These are phyloP conservation scores for Uromyces viciae-fabae DNA, from an alignment of 1,284 basidiomycete species.

Conservation along the genomic window DNA sequence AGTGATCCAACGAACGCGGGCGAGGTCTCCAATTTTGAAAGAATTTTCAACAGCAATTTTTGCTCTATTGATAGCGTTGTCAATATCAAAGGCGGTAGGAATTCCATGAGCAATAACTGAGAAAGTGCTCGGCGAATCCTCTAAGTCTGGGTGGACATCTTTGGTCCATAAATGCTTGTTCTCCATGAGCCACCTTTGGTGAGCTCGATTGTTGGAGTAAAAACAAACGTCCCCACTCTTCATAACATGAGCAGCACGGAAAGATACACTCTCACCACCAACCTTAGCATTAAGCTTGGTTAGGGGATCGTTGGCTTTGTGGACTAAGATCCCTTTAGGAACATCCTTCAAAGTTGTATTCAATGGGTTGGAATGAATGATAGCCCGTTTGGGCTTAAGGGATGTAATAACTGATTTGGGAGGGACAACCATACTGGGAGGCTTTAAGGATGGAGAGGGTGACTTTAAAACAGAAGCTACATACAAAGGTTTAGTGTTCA, in stretches of 20 bases:
- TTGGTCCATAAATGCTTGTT: not conserved
- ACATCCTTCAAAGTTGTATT: not conserved
- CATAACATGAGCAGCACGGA: not conserved
- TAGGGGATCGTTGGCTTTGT: too few species aligned
- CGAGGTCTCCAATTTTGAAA: not conserved
- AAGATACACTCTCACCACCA: not conserved
- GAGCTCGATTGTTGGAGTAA: not conserved
- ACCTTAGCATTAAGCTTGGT: not conserved
- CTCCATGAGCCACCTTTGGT: not conserved
- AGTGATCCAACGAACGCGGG: not conserved
- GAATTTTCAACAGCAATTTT: not conserved
- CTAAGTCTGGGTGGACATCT: not conserved
- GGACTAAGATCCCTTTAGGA: not conserved
- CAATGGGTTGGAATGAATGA: not conserved
- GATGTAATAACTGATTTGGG: not conserved
- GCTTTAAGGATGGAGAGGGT: not conserved
- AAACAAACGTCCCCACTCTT: not conserved
- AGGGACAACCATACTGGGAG: not conserved
- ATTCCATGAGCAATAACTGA: conserved; percentile 2
- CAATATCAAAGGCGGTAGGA: not conserved
- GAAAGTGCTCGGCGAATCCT: not conserved
- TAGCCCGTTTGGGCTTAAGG: not conserved
- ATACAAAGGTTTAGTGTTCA: not conserved
- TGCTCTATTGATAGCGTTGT: not conserved
- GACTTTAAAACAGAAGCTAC: not conserved